A percentile compares a stretch with the other conserved stretches of the same genome.
phyloP scores from a whole-genome alignment of 2,329 filamentous ascomycete genomes.

The Penicillium italicum region DNA sequence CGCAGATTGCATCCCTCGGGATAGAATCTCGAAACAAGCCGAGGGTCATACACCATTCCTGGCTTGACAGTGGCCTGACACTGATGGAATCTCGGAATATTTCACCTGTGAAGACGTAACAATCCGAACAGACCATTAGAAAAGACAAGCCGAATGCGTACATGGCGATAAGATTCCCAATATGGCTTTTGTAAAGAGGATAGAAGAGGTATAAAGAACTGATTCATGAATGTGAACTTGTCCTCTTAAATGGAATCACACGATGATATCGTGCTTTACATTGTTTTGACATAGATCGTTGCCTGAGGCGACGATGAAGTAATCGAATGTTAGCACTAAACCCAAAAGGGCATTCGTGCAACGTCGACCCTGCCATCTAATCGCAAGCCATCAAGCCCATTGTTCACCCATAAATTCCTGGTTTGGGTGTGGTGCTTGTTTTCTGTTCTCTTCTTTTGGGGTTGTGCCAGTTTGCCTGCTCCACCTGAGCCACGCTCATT shows the following conservation, averaged over 20 bases:
- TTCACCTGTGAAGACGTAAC: too few relatives aligned
- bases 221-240: too few relatives aligned
- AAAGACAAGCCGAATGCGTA: too few relatives aligned
- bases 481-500: conserved; percentile 7
- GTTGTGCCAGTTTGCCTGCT: conserved; percentile 3
- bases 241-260: background rate
- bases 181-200: too few relatives aligned
- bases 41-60: too few relatives aligned
- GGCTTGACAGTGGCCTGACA: too few relatives aligned
- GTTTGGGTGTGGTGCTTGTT: conserved; percentile 8
- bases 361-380: conserved; percentile 17
- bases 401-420: conserved; percentile 7
- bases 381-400: conserved; percentile 4
- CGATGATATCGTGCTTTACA: background rate
- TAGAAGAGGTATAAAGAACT: too few relatives aligned
- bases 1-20: too few relatives aligned
- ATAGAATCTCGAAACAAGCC: too few relatives aligned
- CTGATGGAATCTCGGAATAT: too few relatives aligned
- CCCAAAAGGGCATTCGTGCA: conserved; percentile 16
- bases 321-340: conserved; percentile 13
- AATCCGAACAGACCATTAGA: too few relatives aligned
- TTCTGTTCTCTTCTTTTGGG: conserved; percentile 7
- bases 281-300: background rate
- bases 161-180: too few relatives aligned
- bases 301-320: conserved; percentile 12